These are phyloP conservation scores for Schwanniomyces yamadae DNA, from an alignment of 805 yeast species.

Conservation along the genomic window DNA sequence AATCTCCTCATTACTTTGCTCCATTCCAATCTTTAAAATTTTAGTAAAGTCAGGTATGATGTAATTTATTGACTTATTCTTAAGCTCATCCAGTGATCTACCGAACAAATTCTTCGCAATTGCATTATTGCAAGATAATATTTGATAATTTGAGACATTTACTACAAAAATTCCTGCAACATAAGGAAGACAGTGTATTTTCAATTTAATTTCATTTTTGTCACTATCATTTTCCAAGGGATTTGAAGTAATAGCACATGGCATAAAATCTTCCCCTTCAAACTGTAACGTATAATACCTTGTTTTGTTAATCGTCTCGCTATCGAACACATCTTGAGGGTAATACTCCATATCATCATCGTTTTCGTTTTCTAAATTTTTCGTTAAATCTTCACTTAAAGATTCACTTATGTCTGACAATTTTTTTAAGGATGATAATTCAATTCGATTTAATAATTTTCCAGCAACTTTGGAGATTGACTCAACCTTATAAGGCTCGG, in stretches of 20 bases:
- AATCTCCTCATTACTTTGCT: slow-evolving; percentile 20
- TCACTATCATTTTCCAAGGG: slow-evolving; percentile 50
- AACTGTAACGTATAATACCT: slow-evolving; percentile 62
- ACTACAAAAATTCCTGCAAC: slow-evolving; percentile 83
- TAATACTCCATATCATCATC: slow-evolving; percentile 11
- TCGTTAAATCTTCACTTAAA: slow-evolving; percentile 21
- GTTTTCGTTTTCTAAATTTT: slow-evolving; percentile 5
- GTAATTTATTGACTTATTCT: slow-evolving; percentile 45
- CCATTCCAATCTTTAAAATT: slow-evolving; percentile 42
- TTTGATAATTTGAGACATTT: slow-evolving; percentile 46
- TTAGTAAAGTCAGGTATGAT: slow-evolving; percentile 64
- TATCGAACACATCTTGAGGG: slow-evolving; percentile 24
- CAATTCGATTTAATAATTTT: slow-evolving; percentile 21
- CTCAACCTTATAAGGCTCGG: slow-evolving; percentile 17
- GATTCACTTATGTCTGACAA: slow-evolving; percentile 27
- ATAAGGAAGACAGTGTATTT: slow-evolving; percentile 76
- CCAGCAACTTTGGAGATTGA: slow-evolving; percentile 37
- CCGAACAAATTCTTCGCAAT: slow-evolving; percentile 81
- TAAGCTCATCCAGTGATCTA: slow-evolving; percentile 45
- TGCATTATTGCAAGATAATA: slow-evolving; percentile 76
- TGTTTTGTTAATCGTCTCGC: slow-evolving; percentile 45
- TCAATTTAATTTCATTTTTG: slow-evolving; percentile 48
- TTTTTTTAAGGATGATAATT: slow-evolving; percentile 11
- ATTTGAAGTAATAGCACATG: slow-evolving; percentile 71
- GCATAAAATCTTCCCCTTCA: slow-evolving; percentile 49